phyloP scores from a whole-genome alignment of 2,329 filamentous ascomycete genomes.

The Thelonectria rubi region DNA sequence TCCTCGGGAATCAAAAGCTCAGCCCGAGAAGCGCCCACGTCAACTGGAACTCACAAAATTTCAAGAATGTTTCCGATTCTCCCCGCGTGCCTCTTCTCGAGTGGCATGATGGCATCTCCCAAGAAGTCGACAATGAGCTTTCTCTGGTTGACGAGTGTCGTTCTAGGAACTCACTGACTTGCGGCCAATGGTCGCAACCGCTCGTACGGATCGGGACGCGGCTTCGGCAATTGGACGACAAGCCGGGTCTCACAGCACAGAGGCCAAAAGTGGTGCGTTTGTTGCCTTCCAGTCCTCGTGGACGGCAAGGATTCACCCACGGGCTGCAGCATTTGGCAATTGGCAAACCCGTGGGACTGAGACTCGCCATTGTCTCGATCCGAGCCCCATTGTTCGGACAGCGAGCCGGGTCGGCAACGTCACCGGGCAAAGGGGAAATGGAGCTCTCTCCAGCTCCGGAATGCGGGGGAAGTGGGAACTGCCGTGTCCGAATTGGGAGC shows the following conservation, averaged over 20 bases:
- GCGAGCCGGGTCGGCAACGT: slow-evolving; percentile 26
- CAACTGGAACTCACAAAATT: not conserved
- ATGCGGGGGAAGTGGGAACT: slow-evolving; percentile 25
- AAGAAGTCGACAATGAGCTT: not conserved
- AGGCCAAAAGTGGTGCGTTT: not conserved
- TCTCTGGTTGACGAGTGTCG: not conserved
- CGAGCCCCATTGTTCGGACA: slow-evolving; percentile 19
- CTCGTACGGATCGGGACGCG: slow-evolving; percentile 9
- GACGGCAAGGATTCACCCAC: slow-evolving; percentile 5
- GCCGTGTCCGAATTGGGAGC: slow-evolving; percentile 6
- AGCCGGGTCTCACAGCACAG: slow-evolving; percentile 1
- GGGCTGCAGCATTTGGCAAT: not conserved
- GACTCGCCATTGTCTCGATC: slow-evolving; percentile 5
- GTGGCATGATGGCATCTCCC: not conserved
- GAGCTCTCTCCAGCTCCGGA: slow-evolving; percentile 9
- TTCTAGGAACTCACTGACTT: not conserved
- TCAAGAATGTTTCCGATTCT: not conserved
- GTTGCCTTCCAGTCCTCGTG: not conserved
- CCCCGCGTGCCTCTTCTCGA: not conserved
- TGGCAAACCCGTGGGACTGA: slow-evolving; percentile 21
- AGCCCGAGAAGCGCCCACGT: not conserved
- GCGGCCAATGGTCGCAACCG: slow-evolving; percentile 1
- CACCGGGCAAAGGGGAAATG: slow-evolving; percentile 25
- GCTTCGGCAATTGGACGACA: slow-evolving; percentile 11
- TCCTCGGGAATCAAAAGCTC: not conserved